These are phyloP conservation scores for Usnea hakonensis DNA, from an alignment of 495 filamentous ascomycete species.

Conservation along the genomic window DNA sequence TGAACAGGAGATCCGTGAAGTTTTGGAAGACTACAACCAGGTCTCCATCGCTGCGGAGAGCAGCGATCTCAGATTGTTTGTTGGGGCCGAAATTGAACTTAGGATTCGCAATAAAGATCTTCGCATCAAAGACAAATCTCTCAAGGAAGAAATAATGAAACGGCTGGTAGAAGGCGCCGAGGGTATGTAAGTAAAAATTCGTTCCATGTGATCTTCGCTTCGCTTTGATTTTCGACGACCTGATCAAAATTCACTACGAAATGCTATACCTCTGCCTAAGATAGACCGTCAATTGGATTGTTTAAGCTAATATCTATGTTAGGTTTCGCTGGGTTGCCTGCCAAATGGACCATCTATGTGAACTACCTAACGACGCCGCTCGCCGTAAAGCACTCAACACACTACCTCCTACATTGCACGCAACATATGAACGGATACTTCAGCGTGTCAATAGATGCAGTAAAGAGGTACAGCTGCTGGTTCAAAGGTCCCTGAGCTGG, in stretches of 20 bases:
- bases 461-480: conserved; percentile 18
- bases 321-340: conserved; percentile 13
- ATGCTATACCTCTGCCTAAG: no score
- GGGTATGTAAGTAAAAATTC: conserved; percentile 24
- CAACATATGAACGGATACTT: conserved; percentile 33
- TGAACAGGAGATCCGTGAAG: conserved; percentile 23
- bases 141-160: conserved; percentile 31
- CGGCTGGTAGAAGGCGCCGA: conserved; percentile 27
- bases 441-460: conserved; percentile 22
- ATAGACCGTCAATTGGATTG: no score
- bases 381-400: conserved; percentile 26
- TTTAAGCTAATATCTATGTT: neutral
- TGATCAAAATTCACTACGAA: no score
- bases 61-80: conserved; percentile 29
- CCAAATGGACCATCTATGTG: conserved; percentile 35
- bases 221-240: no score
- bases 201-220: neutral
- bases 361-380: conserved; percentile 26
- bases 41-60: conserved; percentile 29
- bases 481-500: conserved; percentile 25
- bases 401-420: conserved; percentile 29
- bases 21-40: conserved; percentile 20
- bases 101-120: conserved; percentile 22
- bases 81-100: conserved; percentile 30
- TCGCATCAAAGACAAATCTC: conserved; percentile 17